Evolutionary conservation across 495 filamentous ascomycete species (phyloP).

Genomic region (Penicillium samsonianum): DNA sequence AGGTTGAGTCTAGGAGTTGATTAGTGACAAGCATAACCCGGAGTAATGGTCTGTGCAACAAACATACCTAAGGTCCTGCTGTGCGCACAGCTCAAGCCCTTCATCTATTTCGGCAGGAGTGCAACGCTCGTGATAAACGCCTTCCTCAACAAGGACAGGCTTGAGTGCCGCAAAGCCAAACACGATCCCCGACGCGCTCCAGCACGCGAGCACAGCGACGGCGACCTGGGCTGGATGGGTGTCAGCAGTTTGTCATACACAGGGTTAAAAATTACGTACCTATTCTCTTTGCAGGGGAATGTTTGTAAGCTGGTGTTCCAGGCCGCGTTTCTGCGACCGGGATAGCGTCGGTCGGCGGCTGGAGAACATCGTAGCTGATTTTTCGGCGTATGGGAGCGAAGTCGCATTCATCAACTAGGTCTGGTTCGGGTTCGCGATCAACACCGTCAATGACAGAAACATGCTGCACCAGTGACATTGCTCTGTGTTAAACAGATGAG

Average conservation of each 20-base stretch:
- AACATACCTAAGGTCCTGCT: conserved; percentile 63
- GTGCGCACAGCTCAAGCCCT: conserved; percentile 56
- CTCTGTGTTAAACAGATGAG: conserved; percentile 23
- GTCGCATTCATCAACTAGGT: conserved; percentile 17
- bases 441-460: conserved; percentile 43
- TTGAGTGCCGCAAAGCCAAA: conserved; percentile 78
- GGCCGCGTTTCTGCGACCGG: conserved; percentile 26
- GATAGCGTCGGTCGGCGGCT: conserved; percentile 16
- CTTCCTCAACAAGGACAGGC: conserved; percentile 64
- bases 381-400: conserved; percentile 24
- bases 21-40: conserved; percentile 2
- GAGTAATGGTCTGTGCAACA: not conserved
- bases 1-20: conserved; percentile 54
- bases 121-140: conserved; percentile 64
- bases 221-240: conserved; percentile 55
- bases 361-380: conserved; percentile 39
- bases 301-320: conserved; percentile 50
- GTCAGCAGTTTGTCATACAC: conserved; percentile 7
- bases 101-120: conserved; percentile 44
- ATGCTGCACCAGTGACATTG: conserved; percentile 48
- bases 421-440: conserved; percentile 35
- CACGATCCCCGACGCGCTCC: conserved; percentile 66
- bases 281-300: conserved; percentile 52
- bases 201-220: conserved; percentile 61
- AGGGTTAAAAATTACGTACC: conserved; percentile 29